phyloP scores from a whole-genome alignment of 179 eudicot species.

The Silene noctiflora region DNA sequence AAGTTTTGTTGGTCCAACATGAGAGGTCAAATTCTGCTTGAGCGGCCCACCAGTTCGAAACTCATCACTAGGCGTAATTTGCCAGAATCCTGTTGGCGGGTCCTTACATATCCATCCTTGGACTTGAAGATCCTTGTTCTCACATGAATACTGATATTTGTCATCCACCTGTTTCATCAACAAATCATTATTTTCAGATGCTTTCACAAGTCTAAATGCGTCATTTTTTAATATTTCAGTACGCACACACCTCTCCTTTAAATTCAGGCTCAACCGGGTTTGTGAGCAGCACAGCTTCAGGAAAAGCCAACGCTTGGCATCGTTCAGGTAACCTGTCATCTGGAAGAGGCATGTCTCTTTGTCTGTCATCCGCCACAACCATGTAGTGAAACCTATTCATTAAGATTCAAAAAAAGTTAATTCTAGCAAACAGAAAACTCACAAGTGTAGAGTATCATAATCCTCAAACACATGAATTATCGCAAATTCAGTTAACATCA shows the following conservation, averaged over 20 bases:
- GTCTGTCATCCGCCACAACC: conserved; percentile 77
- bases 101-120: conserved; percentile 87
- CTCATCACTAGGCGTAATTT: conserved; percentile 85
- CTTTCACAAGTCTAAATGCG: too few species aligned
- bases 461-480: neutral
- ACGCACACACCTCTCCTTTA: conserved; percentile 81
- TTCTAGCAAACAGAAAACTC: neutral
- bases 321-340: conserved; percentile 72
- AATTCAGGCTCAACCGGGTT: conserved; percentile 68
- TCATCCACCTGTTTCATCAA: conserved; percentile 71
- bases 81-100: conserved; percentile 94
- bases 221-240: too few species aligned
- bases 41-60: conserved; percentile 87
- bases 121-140: conserved; percentile 69
- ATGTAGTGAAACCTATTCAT: conserved; percentile 58
- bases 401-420: neutral
- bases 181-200: neutral
- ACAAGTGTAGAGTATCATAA: neutral
- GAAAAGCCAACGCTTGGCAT: conserved; percentile 64
- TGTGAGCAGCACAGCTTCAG: conserved; percentile 86
- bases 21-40: conserved; percentile 89
- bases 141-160: conserved; percentile 86
- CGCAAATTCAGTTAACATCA: neutral
- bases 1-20: conserved; percentile 80
- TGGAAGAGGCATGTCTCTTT: conserved; percentile 80